Evolutionary conservation across 2,329 filamentous ascomycete species (phyloP), one percentile per base, ranked within the genome.

Genomic region (Aaosphaeria arxii): DNA sequence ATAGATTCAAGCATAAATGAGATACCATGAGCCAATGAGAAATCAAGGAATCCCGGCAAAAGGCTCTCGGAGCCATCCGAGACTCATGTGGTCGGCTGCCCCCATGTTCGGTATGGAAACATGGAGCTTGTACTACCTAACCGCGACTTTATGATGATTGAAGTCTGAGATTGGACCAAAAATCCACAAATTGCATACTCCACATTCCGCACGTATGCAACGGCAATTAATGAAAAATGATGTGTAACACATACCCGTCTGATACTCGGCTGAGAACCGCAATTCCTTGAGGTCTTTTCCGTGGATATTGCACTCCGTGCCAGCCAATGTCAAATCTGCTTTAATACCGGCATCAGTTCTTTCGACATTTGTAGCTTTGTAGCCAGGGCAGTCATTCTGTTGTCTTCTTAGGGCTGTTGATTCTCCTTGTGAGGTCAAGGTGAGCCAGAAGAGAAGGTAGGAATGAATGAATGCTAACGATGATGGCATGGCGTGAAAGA

Each of bases 251-350:
- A 30, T 51, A 84, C 81, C 77, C 40, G 77, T 81, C 59, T 86
- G 77, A 58, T 84, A 85, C 52, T 82, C 77, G 11, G 84, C 83
- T 28, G 75, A 65, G 47, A 86, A 73, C 45, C 73, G 80, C 53
- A 86, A 65, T 45, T 79, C 70, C 38, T 70, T 61, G 42, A 86
- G 52, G 57, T 86, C 83, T 11, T 69, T 69, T 32, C 83, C 80
- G 57, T 83, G 83, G 17, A 74, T 68, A 57, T 84, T 80, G 66
- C 83, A 86, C 29, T 84, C 76, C 6, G 76, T 61, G 0, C 88
- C 88, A 7, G 86, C 86, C n/a, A 95, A 76, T 5, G 71, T 77
- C 45, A 95, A 72, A 53, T 86, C 78, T 1, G 88, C 89, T 1
- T 81, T 87, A 43, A 91, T 71, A 9, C 82, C 82, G 47, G 70